Evolutionary conservation across 108 stramenopile genomes (phyloP).

Genomic region (Nitzschia palea): DNA sequence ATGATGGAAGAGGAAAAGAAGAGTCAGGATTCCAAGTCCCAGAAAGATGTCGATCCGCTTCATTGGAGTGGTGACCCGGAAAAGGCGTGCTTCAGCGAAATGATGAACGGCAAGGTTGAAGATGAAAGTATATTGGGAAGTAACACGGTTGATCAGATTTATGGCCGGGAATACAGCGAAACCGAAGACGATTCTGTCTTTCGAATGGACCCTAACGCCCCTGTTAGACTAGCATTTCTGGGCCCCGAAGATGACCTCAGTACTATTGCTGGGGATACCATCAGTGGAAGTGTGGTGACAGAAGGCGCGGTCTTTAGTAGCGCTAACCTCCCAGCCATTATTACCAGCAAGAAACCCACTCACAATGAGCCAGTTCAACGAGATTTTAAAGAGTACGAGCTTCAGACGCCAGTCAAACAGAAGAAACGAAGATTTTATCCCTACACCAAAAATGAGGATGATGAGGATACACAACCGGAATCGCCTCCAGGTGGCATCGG

Average conservation of each 20-base stretch:
- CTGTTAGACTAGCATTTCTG: conserved; percentile 13
- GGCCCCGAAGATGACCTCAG: conserved; percentile 36
- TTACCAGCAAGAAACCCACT: background rate
- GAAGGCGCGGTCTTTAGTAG: conserved; percentile 10
- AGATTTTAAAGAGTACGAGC: conserved; percentile 18
- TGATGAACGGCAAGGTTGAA: conserved; percentile 1
- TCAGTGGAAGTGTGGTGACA: conserved; percentile 19
- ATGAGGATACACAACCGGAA: conserved; percentile 1
- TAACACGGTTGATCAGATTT: background rate
- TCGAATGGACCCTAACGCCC: background rate
- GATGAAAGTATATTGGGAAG: background rate
- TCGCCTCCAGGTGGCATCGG: background rate
- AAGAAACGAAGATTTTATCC: conserved; percentile 5
- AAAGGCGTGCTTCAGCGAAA: background rate
- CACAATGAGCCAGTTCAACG: conserved; percentile 5
- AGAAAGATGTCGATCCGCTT: background rate
- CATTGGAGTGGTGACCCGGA: conserved; percentile 1
- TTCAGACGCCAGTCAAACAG: background rate
- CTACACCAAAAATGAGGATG: background rate
- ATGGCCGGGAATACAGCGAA: background rate
- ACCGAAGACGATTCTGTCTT: background rate
- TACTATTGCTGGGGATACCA: conserved; percentile 36
- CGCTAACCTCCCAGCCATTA: background rate
- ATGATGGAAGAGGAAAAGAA: conserved; percentile 1
- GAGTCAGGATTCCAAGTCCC: background rate